Evolutionary conservation across 2,329 filamentous ascomycete genomes (phyloP), one percentile per base, ranked within the genome.

Genomic region (Botrytis deweyae): DNA sequence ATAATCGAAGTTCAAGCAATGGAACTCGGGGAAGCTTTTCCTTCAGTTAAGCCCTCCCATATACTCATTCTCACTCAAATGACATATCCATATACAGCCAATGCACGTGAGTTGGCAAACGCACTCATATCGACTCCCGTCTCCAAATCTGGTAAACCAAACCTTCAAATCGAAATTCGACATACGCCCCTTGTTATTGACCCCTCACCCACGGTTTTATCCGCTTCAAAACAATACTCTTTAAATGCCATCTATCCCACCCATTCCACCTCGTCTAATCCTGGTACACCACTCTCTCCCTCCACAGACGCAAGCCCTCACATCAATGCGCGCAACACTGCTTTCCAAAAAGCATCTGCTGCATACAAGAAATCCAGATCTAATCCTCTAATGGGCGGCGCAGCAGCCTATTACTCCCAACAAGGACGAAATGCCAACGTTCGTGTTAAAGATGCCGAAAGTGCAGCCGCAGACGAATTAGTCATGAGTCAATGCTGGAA

Each of bases 381-480:
- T 0, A 89, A 94, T 75, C 91, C 87, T 0, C 84, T 95, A 4
- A 94, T 93, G 84, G 88, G 90, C 36, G 92, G 91, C 73, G 95
- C 89, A 1, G 93, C 93, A 14, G 89, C 87, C 0, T 93, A 93
- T 80, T 97, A 97, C 81, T 87, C 90, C 1, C 88, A 93, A 70
- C 85, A 92, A 18, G 92, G 89, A 1, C 89, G 91, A 36, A 90
- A 93, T 65, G 87, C 90, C 74, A 85, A 88, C 7, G 86, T 85
- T 20, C 84, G 85, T 62, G 88, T 90, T 3, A 87, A 88, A 75
- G 84, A 84, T 29, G 87, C 89, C n/a, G 85, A 85, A 29, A 89
- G 90, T n/a, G 85, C 85, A 0, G 90, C 90, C 1, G 93, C 94
- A 1, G 92, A 96, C 78, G 83, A 87, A 0, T 85, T 91, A 5